Conservation (phyloP, 2,329 filamentous ascomycete genomes). For the Lachnellula willkommii region DNA sequence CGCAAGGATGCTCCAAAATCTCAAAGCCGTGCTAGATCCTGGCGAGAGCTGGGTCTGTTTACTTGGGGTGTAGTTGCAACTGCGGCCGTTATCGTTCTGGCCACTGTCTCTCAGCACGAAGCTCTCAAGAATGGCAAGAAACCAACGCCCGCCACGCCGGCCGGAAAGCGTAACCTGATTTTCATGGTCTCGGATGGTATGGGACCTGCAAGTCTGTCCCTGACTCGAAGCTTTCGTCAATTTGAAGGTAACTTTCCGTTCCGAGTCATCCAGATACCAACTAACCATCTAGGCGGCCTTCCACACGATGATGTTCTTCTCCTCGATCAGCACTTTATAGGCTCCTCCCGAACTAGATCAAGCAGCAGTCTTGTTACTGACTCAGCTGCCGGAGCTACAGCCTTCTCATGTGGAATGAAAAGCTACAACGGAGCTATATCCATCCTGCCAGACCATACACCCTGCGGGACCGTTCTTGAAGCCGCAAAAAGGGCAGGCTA, state of each 20-base stretch:
- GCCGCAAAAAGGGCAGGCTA: constrained; percentile 90
- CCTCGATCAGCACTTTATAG: constrained; percentile 85
- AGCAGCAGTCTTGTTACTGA: constrained; percentile 85
- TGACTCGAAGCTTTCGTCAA: constrained; percentile 85
- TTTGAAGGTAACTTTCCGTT: constrained; percentile 43
- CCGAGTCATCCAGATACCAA: not conserved
- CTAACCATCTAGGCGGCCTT: constrained; percentile 47
- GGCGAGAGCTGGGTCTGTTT: constrained; percentile 73
- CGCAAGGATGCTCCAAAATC: constrained; percentile 20
- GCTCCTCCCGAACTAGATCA: constrained; percentile 80
- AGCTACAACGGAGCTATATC: constrained; percentile 97
- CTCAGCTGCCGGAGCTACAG: constrained; percentile 93
- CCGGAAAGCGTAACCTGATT: constrained; percentile 82
- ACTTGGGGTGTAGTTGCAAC: constrained; percentile 80
- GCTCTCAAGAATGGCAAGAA: constrained; percentile 30
- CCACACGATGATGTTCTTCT: constrained; percentile 69
- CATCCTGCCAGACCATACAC: constrained; percentile 74
- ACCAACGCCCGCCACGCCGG: constrained; percentile 36
- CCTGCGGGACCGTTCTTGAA: constrained; percentile 89
- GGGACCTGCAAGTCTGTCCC: constrained; percentile 83
- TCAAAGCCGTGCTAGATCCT: constrained; percentile 46
- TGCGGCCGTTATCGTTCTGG: constrained; percentile 69
- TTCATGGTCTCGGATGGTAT: constrained; percentile 99
- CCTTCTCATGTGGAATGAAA: constrained; percentile 88
- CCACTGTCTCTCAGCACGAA: constrained; percentile 71